These are phyloP conservation scores for Blastocystis sp. DNA, from an alignment of 352 stramenopile species.

Conservation along the genomic window DNA sequence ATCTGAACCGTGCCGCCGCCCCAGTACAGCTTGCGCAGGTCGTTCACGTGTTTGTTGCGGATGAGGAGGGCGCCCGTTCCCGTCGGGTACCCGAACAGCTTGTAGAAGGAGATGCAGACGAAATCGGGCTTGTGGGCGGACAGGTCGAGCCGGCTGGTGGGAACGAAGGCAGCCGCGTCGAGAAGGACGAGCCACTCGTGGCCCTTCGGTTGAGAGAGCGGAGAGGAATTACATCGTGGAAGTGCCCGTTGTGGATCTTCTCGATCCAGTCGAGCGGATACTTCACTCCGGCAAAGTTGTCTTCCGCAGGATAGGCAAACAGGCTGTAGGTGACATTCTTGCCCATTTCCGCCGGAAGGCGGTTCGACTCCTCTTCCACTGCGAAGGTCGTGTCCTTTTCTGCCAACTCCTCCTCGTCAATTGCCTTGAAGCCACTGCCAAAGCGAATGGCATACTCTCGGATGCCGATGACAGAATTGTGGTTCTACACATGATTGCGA, in stretches of 20 bases:
- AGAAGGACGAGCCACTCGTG: conserved; percentile 71
- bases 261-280: conserved; percentile 73
- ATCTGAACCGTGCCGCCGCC: conserved; percentile 75
- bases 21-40: conserved; percentile 73
- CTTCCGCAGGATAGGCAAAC: conserved; percentile 78
- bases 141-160: conserved; percentile 75
- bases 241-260: conserved; percentile 72
- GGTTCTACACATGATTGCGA: conserved; percentile 71
- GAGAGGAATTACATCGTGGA: conserved; percentile 70
- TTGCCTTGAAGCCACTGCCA: conserved; percentile 73
- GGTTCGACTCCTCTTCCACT: background rate
- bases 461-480: conserved; percentile 79
- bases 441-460: conserved; percentile 73
- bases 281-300: conserved; percentile 77
- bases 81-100: conserved; percentile 79
- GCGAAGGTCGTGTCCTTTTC: background rate
- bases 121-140: conserved; percentile 77
- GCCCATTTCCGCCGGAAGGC: background rate
- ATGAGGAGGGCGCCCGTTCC: conserved; percentile 77
- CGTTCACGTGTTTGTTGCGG: conserved; percentile 71
- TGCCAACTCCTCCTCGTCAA: conserved; percentile 47
- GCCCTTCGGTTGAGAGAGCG: background rate
- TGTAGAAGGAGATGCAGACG: conserved; percentile 79
- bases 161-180: conserved; percentile 77
- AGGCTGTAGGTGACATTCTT: conserved; percentile 73